Conservation (phyloP, 768 basidiomycete species). For the Lactarius hengduanensis region DNA sequence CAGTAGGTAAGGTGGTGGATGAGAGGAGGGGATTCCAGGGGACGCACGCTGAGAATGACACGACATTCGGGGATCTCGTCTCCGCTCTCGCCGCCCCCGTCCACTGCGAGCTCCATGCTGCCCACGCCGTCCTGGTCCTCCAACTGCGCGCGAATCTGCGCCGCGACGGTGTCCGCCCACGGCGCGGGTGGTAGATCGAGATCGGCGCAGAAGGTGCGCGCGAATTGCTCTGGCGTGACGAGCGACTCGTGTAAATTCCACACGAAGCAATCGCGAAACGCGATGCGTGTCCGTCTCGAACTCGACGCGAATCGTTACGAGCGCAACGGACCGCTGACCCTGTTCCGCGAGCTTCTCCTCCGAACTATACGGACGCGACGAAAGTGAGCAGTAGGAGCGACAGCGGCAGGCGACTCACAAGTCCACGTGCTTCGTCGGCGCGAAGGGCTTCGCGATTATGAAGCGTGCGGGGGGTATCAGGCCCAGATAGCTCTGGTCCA, state of each 20-base stretch:
- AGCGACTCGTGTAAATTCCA: constrained; percentile 93
- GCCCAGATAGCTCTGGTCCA: constrained; percentile 90
- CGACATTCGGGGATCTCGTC: constrained; percentile 68
- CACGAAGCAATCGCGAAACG: constrained; percentile 90
- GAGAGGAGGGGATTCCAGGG: background rate
- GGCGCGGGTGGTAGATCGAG: constrained; percentile 66
- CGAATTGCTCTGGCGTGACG: constrained; percentile 81
- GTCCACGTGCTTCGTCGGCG: constrained; percentile 66
- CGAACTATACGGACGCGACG: constrained; percentile 43
- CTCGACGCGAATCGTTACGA: constrained; percentile 93
- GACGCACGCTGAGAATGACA: constrained; percentile 72
- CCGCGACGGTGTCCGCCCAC: constrained; percentile 77
- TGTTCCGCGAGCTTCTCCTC: constrained; percentile 63
- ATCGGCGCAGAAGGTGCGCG: constrained; percentile 83
- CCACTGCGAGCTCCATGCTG: constrained; percentile 68
- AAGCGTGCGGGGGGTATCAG: constrained; percentile 78
- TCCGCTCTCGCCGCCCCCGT: constrained; percentile 50
- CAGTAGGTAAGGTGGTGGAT: constrained; percentile 15
- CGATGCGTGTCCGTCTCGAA: constrained; percentile 90
- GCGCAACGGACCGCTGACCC: constrained; percentile 51
- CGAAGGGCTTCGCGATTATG: constrained; percentile 58
- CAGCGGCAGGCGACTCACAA: constrained; percentile 50
- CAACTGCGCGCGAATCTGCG: constrained; percentile 86
- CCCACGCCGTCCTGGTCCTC: constrained; percentile 87
- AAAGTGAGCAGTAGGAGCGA: constrained; percentile 25